These are phyloP conservation scores for Cryptosporidium meleagridis DNA, from an alignment of 169 alveolate genomes.

Conservation along the genomic window DNA sequence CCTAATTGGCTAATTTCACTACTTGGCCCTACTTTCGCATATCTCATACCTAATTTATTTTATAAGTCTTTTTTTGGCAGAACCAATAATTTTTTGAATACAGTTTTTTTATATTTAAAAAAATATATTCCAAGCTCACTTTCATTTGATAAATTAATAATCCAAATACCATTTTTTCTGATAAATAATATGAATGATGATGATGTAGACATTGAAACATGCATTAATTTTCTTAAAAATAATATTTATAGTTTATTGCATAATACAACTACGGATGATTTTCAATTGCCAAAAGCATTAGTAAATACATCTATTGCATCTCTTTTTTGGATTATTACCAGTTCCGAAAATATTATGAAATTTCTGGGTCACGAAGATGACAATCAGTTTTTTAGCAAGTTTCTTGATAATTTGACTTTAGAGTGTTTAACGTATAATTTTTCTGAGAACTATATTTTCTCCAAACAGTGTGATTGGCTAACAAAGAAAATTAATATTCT, in stretches of 20 bases:
- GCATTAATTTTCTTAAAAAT: not conserved
- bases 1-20: slow-evolving; percentile 7
- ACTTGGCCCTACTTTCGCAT: slow-evolving; percentile 45
- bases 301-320: slow-evolving; percentile 47
- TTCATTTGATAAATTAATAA: slow-evolving; percentile 47
- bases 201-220: not conserved
- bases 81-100: not conserved
- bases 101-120: not conserved
- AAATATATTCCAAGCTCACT: slow-evolving; percentile 28
- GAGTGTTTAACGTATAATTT: not conserved
- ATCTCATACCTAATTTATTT: slow-evolving; percentile 43
- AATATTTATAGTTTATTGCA: slow-evolving; percentile 3
- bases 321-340: slow-evolving; percentile 45
- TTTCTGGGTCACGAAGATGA: not conserved
- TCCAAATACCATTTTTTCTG: slow-evolving; percentile 25
- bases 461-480: slow-evolving; percentile 32
- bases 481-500: slow-evolving; percentile 1
- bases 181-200: not conserved
- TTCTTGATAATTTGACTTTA: not conserved
- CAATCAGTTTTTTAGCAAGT: not conserved
- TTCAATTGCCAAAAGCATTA: slow-evolving; percentile 43
- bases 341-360: not conserved
- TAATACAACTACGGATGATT: not conserved
- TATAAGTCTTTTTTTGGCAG: slow-evolving; percentile 20
- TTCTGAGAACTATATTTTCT: not conserved